Percentiles rank a stretch among this genome's conserved stretches.
These are phyloP conservation scores for Didymella lethalis DNA, from an alignment of 2,329 filamentous ascomycete species.

Conservation along the genomic window DNA sequence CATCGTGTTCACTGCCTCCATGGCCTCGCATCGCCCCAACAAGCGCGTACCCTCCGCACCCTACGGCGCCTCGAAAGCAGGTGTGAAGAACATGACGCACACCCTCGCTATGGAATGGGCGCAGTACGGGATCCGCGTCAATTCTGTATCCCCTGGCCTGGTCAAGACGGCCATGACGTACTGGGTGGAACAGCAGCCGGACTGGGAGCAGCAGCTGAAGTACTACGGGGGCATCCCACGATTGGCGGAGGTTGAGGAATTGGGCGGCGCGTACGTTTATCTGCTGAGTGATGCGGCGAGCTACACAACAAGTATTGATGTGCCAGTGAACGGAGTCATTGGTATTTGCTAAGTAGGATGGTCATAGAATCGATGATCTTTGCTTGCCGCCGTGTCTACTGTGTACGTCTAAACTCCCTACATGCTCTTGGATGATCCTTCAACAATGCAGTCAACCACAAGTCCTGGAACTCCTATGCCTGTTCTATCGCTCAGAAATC, in stretches of 20 bases:
- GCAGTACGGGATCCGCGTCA: conserved; percentile 50
- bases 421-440: not conserved
- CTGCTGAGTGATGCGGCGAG: conserved; percentile 62
- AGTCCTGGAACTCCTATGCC: not conserved
- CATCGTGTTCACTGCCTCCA: conserved; percentile 58
- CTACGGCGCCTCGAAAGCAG: conserved; percentile 57
- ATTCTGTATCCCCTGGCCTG: conserved; percentile 49
- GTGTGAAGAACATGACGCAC: conserved; percentile 55
- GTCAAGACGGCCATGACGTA: conserved; percentile 53
- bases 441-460: not conserved
- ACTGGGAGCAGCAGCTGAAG: conserved; percentile 65
- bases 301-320: conserved; percentile 61
- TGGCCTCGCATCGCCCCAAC: conserved; percentile 59
- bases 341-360: conserved; percentile 32
- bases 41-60: conserved; percentile 52
- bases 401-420: conserved; percentile 13
- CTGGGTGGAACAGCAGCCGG: conserved; percentile 60
- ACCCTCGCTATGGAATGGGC: conserved; percentile 54
- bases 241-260: conserved; percentile 61
- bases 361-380: not conserved
- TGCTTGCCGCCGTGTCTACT: not conserved
- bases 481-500: conserved; percentile 35
- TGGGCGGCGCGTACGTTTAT: conserved; percentile 66
- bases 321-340: conserved; percentile 53
- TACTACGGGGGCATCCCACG: conserved; percentile 67